Evolutionary conservation across 2,329 filamentous ascomycete genomes (phyloP).

Genomic region (Cadophora malorum): DNA sequence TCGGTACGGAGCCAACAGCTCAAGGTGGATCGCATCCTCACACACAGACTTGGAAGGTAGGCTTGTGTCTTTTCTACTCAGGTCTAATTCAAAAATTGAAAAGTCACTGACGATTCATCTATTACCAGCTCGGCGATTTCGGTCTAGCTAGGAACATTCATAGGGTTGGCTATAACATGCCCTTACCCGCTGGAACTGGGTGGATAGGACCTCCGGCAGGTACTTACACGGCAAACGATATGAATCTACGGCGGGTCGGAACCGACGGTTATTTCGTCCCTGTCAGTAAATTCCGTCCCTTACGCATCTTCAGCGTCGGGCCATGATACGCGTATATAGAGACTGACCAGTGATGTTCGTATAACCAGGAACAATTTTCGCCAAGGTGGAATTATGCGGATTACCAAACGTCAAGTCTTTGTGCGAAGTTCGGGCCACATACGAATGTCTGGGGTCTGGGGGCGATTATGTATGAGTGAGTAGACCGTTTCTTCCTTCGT

Average conservation of each 20-base stretch:
- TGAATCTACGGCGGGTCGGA: not conserved
- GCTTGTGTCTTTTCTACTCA: not conserved
- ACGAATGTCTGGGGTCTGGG: constrained; percentile 19
- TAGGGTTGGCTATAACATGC: not conserved
- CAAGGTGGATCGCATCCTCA: not conserved
- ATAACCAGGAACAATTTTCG: constrained; percentile 17
- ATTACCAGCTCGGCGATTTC: constrained; percentile 16
- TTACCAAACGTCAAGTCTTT: not conserved
- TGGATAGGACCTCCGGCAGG: not conserved
- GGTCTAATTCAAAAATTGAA: no score
- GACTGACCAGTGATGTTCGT: no score
- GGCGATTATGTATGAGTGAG: not conserved
- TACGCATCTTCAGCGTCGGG: no score
- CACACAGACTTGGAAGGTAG: constrained; percentile 16
- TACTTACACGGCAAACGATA: not conserved
- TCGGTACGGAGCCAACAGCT: not conserved
- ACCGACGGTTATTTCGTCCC: constrained; percentile 15
- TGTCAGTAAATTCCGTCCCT: not conserved
- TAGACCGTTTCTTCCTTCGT: not conserved
- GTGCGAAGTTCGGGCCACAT: not conserved
- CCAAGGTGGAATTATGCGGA: constrained; percentile 18
- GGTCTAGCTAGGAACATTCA: not conserved
- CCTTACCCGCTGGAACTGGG: not conserved
- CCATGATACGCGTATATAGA: no score
- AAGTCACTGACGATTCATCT: no score